Conservation (phyloP, 179 eudicot species). For the Heliamphora ciliata region DNA sequence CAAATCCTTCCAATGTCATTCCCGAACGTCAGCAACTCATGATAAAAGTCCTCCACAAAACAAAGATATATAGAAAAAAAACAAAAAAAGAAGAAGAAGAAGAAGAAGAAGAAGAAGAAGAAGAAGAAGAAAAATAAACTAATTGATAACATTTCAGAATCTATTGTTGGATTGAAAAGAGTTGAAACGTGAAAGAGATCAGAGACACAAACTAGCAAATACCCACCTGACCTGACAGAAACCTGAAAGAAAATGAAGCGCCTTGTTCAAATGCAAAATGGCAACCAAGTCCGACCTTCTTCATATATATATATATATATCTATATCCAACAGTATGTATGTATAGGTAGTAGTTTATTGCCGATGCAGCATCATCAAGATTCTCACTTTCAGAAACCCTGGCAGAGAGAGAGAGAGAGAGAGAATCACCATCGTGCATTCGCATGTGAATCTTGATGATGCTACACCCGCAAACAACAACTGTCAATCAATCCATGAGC, state of each 20-base stretch:
- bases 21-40: neutral
- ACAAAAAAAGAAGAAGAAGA: neutral
- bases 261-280: neutral
- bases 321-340: neutral
- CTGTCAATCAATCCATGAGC: conserved; percentile 17
- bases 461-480: conserved; percentile 36
- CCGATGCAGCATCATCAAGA: conserved; percentile 32
- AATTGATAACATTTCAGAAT: neutral
- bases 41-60: neutral
- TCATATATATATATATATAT: neutral
- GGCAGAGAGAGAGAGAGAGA: neutral
- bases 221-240: conserved; percentile 14
- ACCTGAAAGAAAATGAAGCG: neutral
- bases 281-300: neutral
- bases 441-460: conserved; percentile 42
- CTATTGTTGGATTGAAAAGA: neutral
- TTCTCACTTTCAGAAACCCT: conserved; percentile 15
- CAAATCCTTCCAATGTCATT: neutral
- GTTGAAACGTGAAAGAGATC: neutral
- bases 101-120: neutral
- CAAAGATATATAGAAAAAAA: neutral
- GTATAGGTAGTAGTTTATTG: conserved; percentile 19
- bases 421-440: conserved; percentile 1
- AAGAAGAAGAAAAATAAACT: too few species aligned
- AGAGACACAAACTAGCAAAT: neutral